Evolutionary conservation across 768 basidiomycete genomes (phyloP).

Genomic region (Boletus coccyginus): DNA sequence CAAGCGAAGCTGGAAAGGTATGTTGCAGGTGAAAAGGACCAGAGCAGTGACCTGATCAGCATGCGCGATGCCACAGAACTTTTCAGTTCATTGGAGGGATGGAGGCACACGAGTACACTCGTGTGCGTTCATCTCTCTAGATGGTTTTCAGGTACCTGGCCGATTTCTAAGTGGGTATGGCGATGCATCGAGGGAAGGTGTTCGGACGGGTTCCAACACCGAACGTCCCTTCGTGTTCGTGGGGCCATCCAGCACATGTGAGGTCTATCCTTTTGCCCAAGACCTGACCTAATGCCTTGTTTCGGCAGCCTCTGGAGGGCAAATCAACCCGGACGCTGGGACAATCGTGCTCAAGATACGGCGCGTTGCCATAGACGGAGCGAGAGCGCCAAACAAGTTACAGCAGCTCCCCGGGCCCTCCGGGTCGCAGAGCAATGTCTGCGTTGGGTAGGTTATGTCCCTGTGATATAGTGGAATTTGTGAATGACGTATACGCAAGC

Average conservation of each 20-base stretch:
- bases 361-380: constrained; percentile 27
- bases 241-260: constrained; percentile 39
- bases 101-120: constrained; percentile 51
- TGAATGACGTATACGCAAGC: constrained; percentile 31
- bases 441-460: constrained; percentile 41
- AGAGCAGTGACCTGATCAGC: constrained; percentile 2
- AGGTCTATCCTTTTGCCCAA: constrained; percentile 3
- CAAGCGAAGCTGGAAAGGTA: constrained; percentile 59
- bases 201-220: constrained; percentile 46
- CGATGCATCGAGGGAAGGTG: constrained; percentile 48
- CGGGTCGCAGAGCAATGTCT: constrained; percentile 35
- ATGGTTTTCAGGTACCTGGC: constrained; percentile 62
- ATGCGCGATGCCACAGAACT: constrained; percentile 38
- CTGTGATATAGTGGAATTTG: not conserved
- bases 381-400: constrained; percentile 42
- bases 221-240: constrained; percentile 65
- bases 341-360: constrained; percentile 53
- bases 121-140: constrained; percentile 61
- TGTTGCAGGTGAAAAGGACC: not conserved
- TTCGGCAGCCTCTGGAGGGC: constrained; percentile 11
- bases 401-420: constrained; percentile 36
- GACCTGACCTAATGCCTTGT: not conserved
- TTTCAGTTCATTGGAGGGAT: constrained; percentile 66
- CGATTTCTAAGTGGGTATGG: constrained; percentile 59
- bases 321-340: constrained; percentile 41